phyloP scores from a whole-genome alignment of 2,329 filamentous ascomycete species.

The Paramyrothecium roridum region DNA sequence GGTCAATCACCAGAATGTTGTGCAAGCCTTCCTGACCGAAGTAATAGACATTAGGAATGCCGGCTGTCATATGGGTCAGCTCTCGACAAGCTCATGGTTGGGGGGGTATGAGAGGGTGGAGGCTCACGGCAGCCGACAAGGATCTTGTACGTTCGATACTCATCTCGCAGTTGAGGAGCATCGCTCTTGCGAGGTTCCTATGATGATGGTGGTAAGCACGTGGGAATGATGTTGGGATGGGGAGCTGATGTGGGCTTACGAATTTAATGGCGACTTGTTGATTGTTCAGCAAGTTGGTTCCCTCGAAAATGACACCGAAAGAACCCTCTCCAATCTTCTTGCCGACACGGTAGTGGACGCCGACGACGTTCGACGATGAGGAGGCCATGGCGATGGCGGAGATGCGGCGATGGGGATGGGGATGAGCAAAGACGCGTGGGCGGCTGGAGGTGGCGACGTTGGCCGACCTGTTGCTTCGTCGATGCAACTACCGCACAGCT shows the following conservation, averaged over 20 bases:
- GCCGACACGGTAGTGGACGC: constrained; percentile 96
- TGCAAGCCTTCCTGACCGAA: constrained; percentile 98
- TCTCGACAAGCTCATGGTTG: neutral
- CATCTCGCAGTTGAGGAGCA: constrained; percentile 94
- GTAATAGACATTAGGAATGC: constrained; percentile 99
- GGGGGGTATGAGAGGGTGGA: neutral
- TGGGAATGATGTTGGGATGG: neutral
- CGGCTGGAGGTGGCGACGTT: neutral
- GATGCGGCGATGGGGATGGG: constrained; percentile 5
- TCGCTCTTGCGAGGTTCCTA: constrained; percentile 98
- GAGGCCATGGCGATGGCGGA: constrained; percentile 64
- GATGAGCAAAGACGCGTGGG: neutral
- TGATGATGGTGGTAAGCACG: neutral
- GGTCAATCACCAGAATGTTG: constrained; percentile 97
- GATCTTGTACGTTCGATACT: constrained; percentile 99
- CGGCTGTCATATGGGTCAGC: constrained; percentile 56
- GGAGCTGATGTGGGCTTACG: constrained; percentile 51
- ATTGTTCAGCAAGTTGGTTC: constrained; percentile 97
- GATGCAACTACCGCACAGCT: neutral
- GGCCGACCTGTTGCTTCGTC: neutral
- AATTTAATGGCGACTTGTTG: constrained; percentile 99
- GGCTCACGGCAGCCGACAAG: constrained; percentile 94
- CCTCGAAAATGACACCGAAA: constrained; percentile 98
- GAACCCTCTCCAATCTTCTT: constrained; percentile 99
- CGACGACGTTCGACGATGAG: constrained; percentile 93